phyloP scores from a whole-genome alignment of 139 green algal genomes.

The Chlorella sp. region DNA sequence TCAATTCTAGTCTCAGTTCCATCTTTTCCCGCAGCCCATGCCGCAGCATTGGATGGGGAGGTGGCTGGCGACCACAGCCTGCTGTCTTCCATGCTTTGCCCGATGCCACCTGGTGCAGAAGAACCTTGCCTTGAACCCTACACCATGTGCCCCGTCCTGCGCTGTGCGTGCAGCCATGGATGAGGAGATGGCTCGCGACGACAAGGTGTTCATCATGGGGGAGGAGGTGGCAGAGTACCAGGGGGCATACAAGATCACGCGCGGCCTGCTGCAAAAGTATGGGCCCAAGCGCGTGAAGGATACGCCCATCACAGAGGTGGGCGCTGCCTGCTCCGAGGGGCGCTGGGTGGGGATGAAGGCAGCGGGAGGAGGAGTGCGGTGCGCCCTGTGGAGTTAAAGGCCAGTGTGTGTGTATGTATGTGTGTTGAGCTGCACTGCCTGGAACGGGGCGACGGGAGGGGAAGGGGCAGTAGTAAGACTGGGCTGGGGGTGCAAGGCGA shows the following conservation, averaged over 20 bases:
- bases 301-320: slow-evolving; percentile 98
- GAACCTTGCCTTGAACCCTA: too few relatives aligned
- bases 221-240: slow-evolving; percentile 99
- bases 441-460: not conserved
- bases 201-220: slow-evolving; percentile 96
- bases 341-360: too few relatives aligned
- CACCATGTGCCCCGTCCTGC: not conserved
- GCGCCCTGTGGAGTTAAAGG: too few relatives aligned
- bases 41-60: too few relatives aligned
- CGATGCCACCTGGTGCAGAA: not conserved
- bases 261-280: slow-evolving; percentile 95
- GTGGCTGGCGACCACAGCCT: too few relatives aligned
- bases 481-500: not conserved
- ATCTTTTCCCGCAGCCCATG: too few relatives aligned
- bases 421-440: not conserved
- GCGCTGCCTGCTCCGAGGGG: not conserved
- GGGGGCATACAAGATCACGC: slow-evolving; percentile 98
- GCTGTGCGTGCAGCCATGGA: slow-evolving; percentile 77
- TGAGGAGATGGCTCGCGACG: slow-evolving; percentile 95
- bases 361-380: too few relatives aligned
- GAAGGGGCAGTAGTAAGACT: not conserved
- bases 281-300: slow-evolving; percentile 93
- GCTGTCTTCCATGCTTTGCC: not conserved
- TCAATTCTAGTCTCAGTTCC: too few relatives aligned
- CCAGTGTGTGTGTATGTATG: not conserved